Base-by-base conservation (phyloP, 106 monocot species). In the Apostasia ramifera region DNA sequence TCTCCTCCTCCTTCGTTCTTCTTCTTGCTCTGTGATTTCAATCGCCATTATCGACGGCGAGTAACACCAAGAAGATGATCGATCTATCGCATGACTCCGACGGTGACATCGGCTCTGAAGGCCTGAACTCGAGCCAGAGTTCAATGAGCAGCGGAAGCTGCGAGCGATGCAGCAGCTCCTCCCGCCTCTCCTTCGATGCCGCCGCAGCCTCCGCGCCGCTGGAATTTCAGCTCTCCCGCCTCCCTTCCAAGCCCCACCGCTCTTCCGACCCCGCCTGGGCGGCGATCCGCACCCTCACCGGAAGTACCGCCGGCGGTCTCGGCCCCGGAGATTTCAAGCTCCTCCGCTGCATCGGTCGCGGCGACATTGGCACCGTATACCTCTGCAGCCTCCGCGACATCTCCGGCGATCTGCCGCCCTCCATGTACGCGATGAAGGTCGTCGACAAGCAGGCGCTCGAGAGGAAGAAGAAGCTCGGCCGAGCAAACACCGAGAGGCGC, bases 331-430 rank as follows among this genome's bases (percentile, higher is more conserved):
- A 94, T 66, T 94, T 94, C 87, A 85, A 75, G 44, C 83, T 91
- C 65, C 42, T 88, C 67, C 82, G 83, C 50, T 82, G 79, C 45
- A 78, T 94, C 53, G 94, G 94, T 9, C 65, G 75, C 53, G 94
- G 94, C 3, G 91, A 94, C 68, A 81, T 91, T 73, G 94, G 88
- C 49, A 91, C 80, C 8, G 94, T 94, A 61, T 94, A 83, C 47
- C 80, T 91, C 77, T 95, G 95, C 78, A 72, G 76, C 44, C 80
- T 91, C 57, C 64, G 78, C 10, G 67, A 77, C 0, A 74, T 65
- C 51, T 10, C 39, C 46, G 58, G 12, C 52, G 66, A 4, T 2
- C 26, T 12, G 8, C 55, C 40, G 2, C 63, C 57, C 61, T 66
- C 70, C 53, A 47, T 77, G 53, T 94, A 85, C 66, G 94, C 91